Conservation (phyloP, 495 filamentous ascomycete species). For the Cairneyella variabilis region DNA sequence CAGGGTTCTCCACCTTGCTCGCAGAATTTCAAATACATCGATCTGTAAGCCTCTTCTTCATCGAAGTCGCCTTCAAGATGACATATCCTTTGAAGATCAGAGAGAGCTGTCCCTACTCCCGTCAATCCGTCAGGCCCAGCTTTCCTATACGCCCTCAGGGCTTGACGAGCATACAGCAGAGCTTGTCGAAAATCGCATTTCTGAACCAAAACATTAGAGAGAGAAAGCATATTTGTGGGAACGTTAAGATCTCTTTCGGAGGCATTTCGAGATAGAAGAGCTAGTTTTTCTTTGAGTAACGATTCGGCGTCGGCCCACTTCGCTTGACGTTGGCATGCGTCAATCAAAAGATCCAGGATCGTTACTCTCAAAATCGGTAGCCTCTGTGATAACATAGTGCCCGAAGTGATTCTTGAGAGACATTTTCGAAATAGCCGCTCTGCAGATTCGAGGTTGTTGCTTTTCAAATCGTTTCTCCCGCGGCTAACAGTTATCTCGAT, state of each 20-base stretch:
- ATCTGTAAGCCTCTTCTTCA: constrained; percentile 17
- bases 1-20: no score
- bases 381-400: neutral
- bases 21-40: no score
- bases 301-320: constrained; percentile 16
- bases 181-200: constrained; percentile 8
- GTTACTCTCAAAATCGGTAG: neutral
- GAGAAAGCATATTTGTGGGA: neutral
- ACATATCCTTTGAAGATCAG: constrained; percentile 3
- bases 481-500: constrained; percentile 11
- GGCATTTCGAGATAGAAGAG: neutral
- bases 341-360: constrained; percentile 3
- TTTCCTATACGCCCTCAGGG: constrained; percentile 15
- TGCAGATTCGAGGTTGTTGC: constrained; percentile 9
- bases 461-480: constrained; percentile 5
- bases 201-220: constrained; percentile 10
- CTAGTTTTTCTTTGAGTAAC: constrained; percentile 13
- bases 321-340: constrained; percentile 4
- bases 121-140: neutral
- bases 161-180: constrained; percentile 10
- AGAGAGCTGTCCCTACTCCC: constrained; percentile 4
- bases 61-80: constrained; percentile 4
- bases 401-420: neutral
- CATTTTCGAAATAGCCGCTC: constrained; percentile 18
- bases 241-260: constrained; percentile 4